These are phyloP conservation scores for Cryptococcus deneoformans DNA, from an alignment of 1,284 basidiomycete species.

Conservation along the genomic window DNA sequence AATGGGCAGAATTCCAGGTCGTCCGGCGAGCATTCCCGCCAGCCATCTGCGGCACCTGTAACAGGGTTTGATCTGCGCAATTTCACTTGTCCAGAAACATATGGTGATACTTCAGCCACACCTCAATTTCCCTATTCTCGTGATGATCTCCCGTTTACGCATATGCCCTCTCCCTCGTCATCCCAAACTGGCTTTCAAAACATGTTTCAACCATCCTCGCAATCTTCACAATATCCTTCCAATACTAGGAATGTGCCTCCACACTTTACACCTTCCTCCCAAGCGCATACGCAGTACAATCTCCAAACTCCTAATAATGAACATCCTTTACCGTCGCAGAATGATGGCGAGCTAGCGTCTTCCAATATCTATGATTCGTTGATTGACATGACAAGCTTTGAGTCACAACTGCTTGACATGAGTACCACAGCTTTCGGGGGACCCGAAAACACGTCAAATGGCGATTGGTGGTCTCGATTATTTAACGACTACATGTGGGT, in stretches of 20 bases:
- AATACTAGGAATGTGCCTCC: not conserved
- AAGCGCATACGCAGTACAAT: no score
- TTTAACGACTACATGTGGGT: slow-evolving; percentile 25
- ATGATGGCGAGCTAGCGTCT: slow-evolving; percentile 1
- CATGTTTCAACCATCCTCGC: not conserved
- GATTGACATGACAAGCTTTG: slow-evolving; percentile 13
- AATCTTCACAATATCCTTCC: not conserved
- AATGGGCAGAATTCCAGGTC: no score
- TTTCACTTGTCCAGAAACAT: no score
- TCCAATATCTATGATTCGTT: slow-evolving; percentile 4
- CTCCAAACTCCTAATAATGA: no score
- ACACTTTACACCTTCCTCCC: no score
- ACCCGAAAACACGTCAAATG: slow-evolving; percentile 5
- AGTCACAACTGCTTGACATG: slow-evolving; percentile 11
- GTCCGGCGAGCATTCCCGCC: no score
- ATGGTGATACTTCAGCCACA: no score
- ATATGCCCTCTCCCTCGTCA: no score
- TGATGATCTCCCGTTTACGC: no score
- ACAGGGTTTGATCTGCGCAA: no score
- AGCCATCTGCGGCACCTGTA: no score
- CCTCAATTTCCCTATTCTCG: no score
- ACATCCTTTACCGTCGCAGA: not conserved
- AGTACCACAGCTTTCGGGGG: slow-evolving; percentile 9
- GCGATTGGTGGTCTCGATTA: slow-evolving; percentile 25
- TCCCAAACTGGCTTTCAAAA: not conserved